phyloP scores from a whole-genome alignment of 805 yeast genomes.

The Tanozyma kutaoensis region DNA sequence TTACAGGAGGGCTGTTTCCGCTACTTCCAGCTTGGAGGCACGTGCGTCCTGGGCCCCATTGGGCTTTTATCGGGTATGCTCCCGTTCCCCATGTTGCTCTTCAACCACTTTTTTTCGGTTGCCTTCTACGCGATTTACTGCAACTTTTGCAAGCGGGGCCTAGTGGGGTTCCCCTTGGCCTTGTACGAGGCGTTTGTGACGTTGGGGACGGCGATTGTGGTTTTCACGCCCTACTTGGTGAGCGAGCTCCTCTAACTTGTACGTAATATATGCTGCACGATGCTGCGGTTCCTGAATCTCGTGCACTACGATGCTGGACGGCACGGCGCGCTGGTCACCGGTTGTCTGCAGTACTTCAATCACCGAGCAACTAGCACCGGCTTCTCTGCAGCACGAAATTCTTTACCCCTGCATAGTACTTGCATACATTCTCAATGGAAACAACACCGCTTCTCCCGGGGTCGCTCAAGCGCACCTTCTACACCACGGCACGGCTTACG shows the following conservation, averaged over 20 bases:
- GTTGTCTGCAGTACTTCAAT: too few species aligned
- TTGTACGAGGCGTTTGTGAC: slow-evolving; percentile 55
- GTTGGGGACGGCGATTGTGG: slow-evolving; percentile 58
- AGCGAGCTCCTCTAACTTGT: slow-evolving; percentile 29
- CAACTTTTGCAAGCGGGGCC: slow-evolving; percentile 56
- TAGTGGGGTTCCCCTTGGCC: slow-evolving; percentile 56
- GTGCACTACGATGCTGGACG: too few species aligned
- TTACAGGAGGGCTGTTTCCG: slow-evolving; percentile 82
- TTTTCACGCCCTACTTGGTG: slow-evolving; percentile 69
- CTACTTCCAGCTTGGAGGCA: slow-evolving; percentile 80
- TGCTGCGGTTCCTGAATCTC: too few species aligned
- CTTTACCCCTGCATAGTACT: too few species aligned
- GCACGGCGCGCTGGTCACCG: too few species aligned
- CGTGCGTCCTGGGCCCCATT: slow-evolving; percentile 64
- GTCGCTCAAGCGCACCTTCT: too few species aligned
- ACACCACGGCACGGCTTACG: too few species aligned
- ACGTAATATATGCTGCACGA: too few species aligned
- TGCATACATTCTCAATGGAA: too few species aligned
- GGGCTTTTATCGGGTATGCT: slow-evolving; percentile 71
- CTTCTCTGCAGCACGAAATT: too few species aligned
- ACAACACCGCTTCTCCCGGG: too few species aligned
- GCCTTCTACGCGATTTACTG: slow-evolving; percentile 72
- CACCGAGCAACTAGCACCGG: too few species aligned
- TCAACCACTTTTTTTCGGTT: slow-evolving; percentile 81
- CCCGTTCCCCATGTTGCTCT: slow-evolving; percentile 61